Evolutionary conservation across 192 early-diverging fungal species (phyloP).

Genomic region (Pilobolus umbonatus): DNA sequence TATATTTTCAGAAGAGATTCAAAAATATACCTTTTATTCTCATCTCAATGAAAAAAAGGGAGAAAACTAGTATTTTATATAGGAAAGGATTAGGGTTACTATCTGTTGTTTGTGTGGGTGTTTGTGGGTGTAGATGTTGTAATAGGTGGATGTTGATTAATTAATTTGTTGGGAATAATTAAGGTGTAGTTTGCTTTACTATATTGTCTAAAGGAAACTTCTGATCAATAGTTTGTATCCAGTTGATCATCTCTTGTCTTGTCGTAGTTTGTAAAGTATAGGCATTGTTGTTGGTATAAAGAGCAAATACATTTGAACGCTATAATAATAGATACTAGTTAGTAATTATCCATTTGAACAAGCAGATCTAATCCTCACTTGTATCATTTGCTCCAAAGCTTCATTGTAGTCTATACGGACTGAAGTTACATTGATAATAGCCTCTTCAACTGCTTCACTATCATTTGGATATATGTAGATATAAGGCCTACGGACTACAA

Average conservation of each 20-base stretch:
- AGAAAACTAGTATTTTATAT: too few relatives aligned
- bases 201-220: constrained; percentile 31
- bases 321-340: constrained; percentile 20
- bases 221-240: constrained; percentile 52
- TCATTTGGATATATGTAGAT: constrained; percentile 69
- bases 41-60: too few relatives aligned
- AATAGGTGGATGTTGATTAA: too few relatives aligned
- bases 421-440: constrained; percentile 67
- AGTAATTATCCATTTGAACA: neutral
- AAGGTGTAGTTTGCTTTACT: too few relatives aligned
- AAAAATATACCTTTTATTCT: too few relatives aligned
- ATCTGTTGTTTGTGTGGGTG: too few relatives aligned
- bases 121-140: too few relatives aligned
- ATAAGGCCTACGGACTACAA: constrained; percentile 77
- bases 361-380: constrained; percentile 49
- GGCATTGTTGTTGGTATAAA: constrained; percentile 61
- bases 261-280: constrained; percentile 62
- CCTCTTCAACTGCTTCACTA: constrained; percentile 59
- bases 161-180: too few relatives aligned
- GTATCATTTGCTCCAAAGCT: constrained; percentile 54
- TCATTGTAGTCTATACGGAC: constrained; percentile 60
- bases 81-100: too few relatives aligned
- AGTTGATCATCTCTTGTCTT: constrained; percentile 61
- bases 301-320: constrained; percentile 60
- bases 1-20: too few relatives aligned